Base-by-base conservation (phyloP, 805 yeast genomes). In the Monosporozyma siamensis region DNA sequence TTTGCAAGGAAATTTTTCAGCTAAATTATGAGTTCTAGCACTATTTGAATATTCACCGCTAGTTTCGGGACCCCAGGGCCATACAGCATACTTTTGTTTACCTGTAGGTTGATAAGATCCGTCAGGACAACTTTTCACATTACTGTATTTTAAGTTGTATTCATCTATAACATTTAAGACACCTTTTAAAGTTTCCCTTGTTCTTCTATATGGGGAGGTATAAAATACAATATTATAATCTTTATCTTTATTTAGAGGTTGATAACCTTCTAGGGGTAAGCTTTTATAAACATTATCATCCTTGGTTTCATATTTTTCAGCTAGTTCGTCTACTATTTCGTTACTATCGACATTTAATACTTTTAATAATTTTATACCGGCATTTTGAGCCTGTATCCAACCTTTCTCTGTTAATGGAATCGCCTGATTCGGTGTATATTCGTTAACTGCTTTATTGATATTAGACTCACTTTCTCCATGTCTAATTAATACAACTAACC, bases 401-500 rank as follows among this genome's bases (percentile, higher is more conserved):
- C 97, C 97, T 10, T 68, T 65, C 8, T 66, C 70, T 0, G 97
- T 89, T 39, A 89, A 65, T 5, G 82, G 74, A 4, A 89, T 81
- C 52, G 73, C 67, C 63, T 89, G 97, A 60, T 89, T 89, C 1
- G 96, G 87, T 1, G 80, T 75, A 54, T 71, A 70, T 43, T 81
- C 69, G 59, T 89, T 89, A 41, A 89, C 88, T 1, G 78, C 65
- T 58, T 89, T 88, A 62, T 89, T 95, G 44, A 72, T 77, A 63
- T 89, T 89, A 7, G 95, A 94, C 55, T 85, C 94, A 4, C 92
- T 82, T 56, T 89, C 96, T 21, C 97, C 97, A 58, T 89, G 97
- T 49, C 97, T 78, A 10, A 89, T 78, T 22, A 89, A 68, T 40
- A 89, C 67, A 22, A 89, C 86, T 25, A 88, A 69, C 40, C 65